Evolutionary conservation across 306 rosid genomes (phyloP), one percentile per base, ranked within the genome.

Genomic region (Rosa lucieae): DNA sequence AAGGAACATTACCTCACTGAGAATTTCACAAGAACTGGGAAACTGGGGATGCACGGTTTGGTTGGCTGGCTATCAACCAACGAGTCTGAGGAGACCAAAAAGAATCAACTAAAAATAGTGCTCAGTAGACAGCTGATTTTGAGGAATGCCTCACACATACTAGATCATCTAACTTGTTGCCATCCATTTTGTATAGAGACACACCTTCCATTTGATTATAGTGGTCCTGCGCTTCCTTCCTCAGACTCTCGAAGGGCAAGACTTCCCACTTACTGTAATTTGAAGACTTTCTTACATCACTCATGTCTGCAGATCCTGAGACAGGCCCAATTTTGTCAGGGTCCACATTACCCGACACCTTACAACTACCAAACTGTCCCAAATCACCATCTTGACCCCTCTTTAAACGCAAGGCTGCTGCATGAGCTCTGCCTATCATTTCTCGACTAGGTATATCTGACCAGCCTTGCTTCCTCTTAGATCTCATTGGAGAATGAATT

Each of bases 401-500:
- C 89, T 83, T 95, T 67, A 91, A 78, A 65, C 35, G 81, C 86
- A 89, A 84, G 55, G 99, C 98, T 29, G 98, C 97, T 18, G 96
- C 80, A 66, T 91, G 98, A 83, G 97, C 99, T 86, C 86, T 82
- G 75, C 85, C 83, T 80, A 90, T 92, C 92, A 84, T 84, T 78
- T 91, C 92, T 79, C 85, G 84, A 81, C 84, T 83, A 18, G 98
- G 98, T 77, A 95, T 86, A 82, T 95, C 98, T 55, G 98, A 91
- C 98, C 99, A 95, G 71, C 90, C 96, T 87, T 89, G 93, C 83
- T 37, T 88, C 89, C 96, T 89, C 87, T 79, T 70, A 67, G 98
- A 90, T 90, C 99, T 92, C 98, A 95, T 90, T 65, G 99, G 98
- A 67, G 99, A 95, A 84, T 95, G 99, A 74, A 95, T 92, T 86